Base-by-base conservation (phyloP, 768 basidiomycete genomes). In the Thelephora ganbajun region DNA sequence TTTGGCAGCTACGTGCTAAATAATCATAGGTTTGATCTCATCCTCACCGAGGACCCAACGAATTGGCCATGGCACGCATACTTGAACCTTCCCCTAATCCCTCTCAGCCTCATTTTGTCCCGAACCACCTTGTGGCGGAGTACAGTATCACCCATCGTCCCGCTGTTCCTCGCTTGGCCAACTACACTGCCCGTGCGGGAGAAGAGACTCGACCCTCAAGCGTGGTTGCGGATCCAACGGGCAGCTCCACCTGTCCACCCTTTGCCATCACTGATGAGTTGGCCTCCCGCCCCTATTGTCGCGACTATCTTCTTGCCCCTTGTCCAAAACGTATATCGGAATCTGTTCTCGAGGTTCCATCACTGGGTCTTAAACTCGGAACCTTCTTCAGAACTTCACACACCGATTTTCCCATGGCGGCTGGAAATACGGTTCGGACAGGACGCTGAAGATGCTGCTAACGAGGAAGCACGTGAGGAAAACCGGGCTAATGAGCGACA, bases 51-150 rank as follows among this genome's bases (percentile, higher is more conserved):
- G 51, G 80, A 88, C 56, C 79, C 79, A 1, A 63, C 66, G 35
- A 75, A 79, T 46, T 89, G 86, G 86, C 79, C 82, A 1, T 79
- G 77, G 75, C 74, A 78, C 41, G 80, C 83, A 34, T 84, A 73
- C 63, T 59, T 85, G 57, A 80, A 87, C 59, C 76, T 89, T 13
- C 83, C 83, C 6, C 61, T 82, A 33, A 70, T 89, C 35, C 83
- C 86, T 0, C 59, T 85, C 39, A 69, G 73, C 22, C 77, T 89
- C 51, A 68, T 87, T 56, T 62, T 76, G 26, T 74, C 81, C 30
- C 78, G 81, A 46, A 55, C 58, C 2, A 39, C 54, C 26, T 49
- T 59, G 50, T 53, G 59, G 53, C 18, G 22, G 22, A 33, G 37
- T 37, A 53, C 56, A 37, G 47, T 51, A 6, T 51, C 60, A 35